Evolutionary conservation across 768 basidiomycete genomes (phyloP).

Genomic region (Podaxis pistillaris): DNA sequence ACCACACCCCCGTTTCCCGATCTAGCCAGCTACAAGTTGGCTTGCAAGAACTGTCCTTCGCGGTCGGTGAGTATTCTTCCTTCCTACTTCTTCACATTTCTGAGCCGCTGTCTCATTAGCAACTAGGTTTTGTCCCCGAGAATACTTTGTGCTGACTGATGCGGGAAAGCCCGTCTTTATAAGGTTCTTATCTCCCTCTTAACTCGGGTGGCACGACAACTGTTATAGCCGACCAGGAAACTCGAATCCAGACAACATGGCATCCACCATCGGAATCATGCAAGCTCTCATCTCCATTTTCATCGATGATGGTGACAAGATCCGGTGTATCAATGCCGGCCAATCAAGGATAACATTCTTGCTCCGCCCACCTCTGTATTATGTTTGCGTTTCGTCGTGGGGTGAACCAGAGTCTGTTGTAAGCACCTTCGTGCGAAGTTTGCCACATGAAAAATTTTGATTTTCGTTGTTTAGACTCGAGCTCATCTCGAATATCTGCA

Average conservation of each 20-base stretch:
- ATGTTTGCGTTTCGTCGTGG: slow-evolving; percentile 89
- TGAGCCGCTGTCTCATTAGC: slow-evolving; percentile 1
- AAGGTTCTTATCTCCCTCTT: slow-evolving; percentile 46
- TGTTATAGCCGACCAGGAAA: slow-evolving; percentile 46
- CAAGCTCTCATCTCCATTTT: slow-evolving; percentile 97
- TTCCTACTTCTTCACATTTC: background rate
- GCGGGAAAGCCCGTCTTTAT: slow-evolving; percentile 98
- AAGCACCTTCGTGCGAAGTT: slow-evolving; percentile 4
- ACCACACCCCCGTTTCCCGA: slow-evolving; percentile 27
- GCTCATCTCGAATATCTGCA: slow-evolving; percentile 95
- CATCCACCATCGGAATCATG: slow-evolving; percentile 86
- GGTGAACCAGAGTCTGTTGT: slow-evolving; percentile 97
- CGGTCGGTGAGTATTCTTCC: slow-evolving; percentile 31
- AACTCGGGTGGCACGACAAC: slow-evolving; percentile 11
- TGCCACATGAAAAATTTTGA: slow-evolving; percentile 4
- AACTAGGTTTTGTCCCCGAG: slow-evolving; percentile 49
- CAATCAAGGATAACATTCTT: slow-evolving; percentile 83
- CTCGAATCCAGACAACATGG: slow-evolving; percentile 62
- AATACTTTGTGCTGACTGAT: slow-evolving; percentile 91
- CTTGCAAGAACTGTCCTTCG: slow-evolving; percentile 38
- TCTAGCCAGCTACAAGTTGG: slow-evolving; percentile 30
- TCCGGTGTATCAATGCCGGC: slow-evolving; percentile 82
- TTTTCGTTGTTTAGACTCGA: slow-evolving; percentile 67
- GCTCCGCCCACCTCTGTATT: slow-evolving; percentile 85
- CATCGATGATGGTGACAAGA: slow-evolving; percentile 86